Evolutionary conservation across 495 filamentous ascomycete genomes (phyloP), one percentile per base, ranked within the genome.

Genomic region (Penicillium cosmopolitanum): DNA sequence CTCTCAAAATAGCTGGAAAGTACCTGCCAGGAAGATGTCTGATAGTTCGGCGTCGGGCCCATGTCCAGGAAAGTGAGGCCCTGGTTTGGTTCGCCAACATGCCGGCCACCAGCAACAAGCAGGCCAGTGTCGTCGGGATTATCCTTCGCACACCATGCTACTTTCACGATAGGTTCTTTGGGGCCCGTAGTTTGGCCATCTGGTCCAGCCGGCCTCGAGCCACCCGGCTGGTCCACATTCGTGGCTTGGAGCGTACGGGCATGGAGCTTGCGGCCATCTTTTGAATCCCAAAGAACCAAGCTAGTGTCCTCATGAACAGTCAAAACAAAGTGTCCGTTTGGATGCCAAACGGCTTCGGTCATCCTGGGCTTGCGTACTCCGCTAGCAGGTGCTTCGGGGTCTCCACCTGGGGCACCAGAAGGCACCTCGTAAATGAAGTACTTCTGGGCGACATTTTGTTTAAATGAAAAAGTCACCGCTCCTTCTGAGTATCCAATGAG

Each of bases 51-150:
- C 21, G 95, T 97, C 38, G 85, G 75, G 0, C 95, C 96, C 61
- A 98, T 82, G 62, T 98, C 95, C 25, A 97, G 65, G 57, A 98
- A 93, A 6, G 88, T 96, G 57, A 98, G 74, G 2, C 92, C 90
- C 68, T 89, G 91, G 10, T 83, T 79, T 23, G 82, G 74, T 31
- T 87, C 80, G 28, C 84, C 84, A 12, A 82, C 82, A 5, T 82
- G 75, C 44, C 85, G 77, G 11, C 96, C 95, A 16, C 95, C 95
- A 12, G 93, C 90, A 56, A 98, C 84, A 43, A 98, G 69, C 8
- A 98, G 80, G 5, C 86, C 93, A 44, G 94, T 97, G 68, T 98
- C 93, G 66, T 98, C 95, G 2, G 91, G 89, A 56, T 97, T 93
- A 58, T 86, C 82, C 66, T 95, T 96, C 19, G 89, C 90, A 74